A percentile compares a stretch with the other conserved stretches of the same genome.
These are phyloP conservation scores for Neurospora sp. DNA, from an alignment of 495 filamentous ascomycete genomes.

Conservation along the genomic window DNA sequence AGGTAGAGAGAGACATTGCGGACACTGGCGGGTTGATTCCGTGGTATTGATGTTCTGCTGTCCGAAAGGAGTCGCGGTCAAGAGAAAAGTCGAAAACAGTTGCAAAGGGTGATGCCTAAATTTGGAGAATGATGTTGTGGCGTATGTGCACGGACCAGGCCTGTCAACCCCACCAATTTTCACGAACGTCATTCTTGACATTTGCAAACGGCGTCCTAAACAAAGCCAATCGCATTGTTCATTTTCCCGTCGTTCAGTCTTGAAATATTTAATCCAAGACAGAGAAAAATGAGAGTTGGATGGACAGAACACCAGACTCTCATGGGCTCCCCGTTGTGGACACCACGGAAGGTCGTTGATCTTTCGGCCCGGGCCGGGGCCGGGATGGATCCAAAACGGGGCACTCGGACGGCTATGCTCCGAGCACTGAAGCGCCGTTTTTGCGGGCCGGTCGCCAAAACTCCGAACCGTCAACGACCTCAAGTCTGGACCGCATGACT, in stretches of 20 bases:
- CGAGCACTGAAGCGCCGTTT: slow-evolving; percentile 4
- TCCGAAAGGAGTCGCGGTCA: background rate
- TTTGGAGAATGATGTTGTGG: background rate
- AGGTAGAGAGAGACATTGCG: background rate
- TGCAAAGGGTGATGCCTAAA: background rate
- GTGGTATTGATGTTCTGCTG: background rate
- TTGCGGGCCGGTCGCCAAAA: background rate
- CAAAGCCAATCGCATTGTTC: background rate
- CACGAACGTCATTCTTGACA: background rate
- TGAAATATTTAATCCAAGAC: too few species aligned
- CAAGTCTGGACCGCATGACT: background rate
- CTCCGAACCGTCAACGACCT: background rate
- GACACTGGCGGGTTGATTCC: background rate
- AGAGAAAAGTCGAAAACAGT: background rate
- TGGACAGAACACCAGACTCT: background rate
- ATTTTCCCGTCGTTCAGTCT: too few species aligned
- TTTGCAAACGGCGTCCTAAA: too few species aligned
- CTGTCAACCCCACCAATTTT: background rate
- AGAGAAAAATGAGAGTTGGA: too few species aligned
- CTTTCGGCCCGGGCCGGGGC: background rate
- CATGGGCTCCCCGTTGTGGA: background rate
- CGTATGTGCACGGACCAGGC: background rate
- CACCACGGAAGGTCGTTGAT: background rate
- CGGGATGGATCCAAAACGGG: background rate
- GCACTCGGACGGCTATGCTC: background rate